Evolutionary conservation across 75 land plant genomes (phyloP), one percentile per base, ranked within the genome.

Genomic region (Selaginella moellendorffii): DNA sequence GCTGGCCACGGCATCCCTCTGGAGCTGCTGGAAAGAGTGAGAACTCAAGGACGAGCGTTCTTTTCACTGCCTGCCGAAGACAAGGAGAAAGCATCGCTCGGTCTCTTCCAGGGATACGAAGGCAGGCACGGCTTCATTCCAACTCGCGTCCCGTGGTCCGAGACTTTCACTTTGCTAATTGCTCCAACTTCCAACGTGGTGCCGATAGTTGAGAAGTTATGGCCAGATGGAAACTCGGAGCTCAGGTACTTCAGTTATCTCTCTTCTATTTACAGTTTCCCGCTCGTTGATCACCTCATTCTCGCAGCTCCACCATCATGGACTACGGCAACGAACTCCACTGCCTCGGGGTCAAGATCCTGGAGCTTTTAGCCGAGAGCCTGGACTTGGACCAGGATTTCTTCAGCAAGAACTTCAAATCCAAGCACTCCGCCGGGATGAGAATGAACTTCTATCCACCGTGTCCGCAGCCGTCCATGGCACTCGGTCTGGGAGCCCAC

Each of bases 41-140:
- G 59, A 19, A 21, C n/a, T 19, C 17, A 21, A 19, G 59, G 59
- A 19, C 21, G 59, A 9, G 19, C 59, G 5, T 56, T 56, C 24
- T 56, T 56, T n/a, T 2, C 2, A 8, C 59, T 56, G 8, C 46
- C 59, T 19, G 59, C 59, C n/a, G 59, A 56, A 56, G 59, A 56
- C 21, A 56, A 56, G 59, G 59, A 56, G 46, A 36, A 36, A 14
- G 46, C 46, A 5, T 5, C 46, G 10, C 5, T 36, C 14, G 46
- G 46, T 36, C 59, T 56, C 9, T 56, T 56, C 59, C 59, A 56
- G 21, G 59, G 59, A 5, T 56, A 56, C 24, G 59, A 56, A 21
- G 59, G 59, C 21, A 8, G 24, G 19, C 59, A 56, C n/a, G 59
- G 59, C 19, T 56, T 21, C 59, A 19, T 56, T 9, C 59, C 59